These are phyloP conservation scores for Grosmannia serpens DNA, from an alignment of 2,329 filamentous ascomycete genomes.

Conservation along the genomic window DNA sequence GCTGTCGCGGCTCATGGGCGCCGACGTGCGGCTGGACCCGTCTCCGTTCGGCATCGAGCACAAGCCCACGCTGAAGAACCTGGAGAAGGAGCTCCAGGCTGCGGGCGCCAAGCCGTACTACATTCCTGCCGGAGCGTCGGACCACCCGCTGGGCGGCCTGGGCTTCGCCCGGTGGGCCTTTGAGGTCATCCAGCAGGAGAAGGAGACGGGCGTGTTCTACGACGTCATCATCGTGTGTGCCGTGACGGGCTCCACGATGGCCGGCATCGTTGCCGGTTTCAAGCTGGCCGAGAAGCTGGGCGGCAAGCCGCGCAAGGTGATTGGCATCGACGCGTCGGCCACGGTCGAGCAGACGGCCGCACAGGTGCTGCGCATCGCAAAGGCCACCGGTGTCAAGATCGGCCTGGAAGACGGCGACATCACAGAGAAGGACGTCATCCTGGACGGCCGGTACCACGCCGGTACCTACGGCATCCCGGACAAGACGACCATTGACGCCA, in stretches of 20 bases:
- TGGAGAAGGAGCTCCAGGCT: slow-evolving; percentile 22
- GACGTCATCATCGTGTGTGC: slow-evolving; percentile 58
- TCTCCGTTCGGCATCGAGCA: slow-evolving; percentile 57
- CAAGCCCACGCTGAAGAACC: slow-evolving; percentile 50
- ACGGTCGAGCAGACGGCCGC: slow-evolving; percentile 49
- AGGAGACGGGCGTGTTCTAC: slow-evolving; percentile 50
- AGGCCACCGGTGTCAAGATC: slow-evolving; percentile 50
- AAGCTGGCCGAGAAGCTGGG: slow-evolving; percentile 44
- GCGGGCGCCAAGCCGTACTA: slow-evolving; percentile 49
- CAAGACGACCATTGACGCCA: slow-evolving; percentile 52
- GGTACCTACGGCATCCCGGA: slow-evolving; percentile 58
- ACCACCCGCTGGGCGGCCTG: slow-evolving; percentile 57
- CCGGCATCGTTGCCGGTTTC: slow-evolving; percentile 62
- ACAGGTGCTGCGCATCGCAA: slow-evolving; percentile 56
- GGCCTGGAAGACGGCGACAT: slow-evolving; percentile 49
- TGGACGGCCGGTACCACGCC: slow-evolving; percentile 55
- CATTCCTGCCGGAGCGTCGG: slow-evolving; percentile 59
- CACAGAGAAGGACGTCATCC: slow-evolving; percentile 46
- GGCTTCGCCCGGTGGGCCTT: slow-evolving; percentile 63
- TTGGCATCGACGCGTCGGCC: slow-evolving; percentile 57
- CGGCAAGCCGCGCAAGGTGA: slow-evolving; percentile 37
- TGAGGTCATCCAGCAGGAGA: slow-evolving; percentile 54
- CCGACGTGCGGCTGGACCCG: slow-evolving; percentile 48
- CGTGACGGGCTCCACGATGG: slow-evolving; percentile 60
- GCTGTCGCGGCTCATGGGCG: slow-evolving; percentile 55